Percentiles rank a stretch among this genome's conserved stretches.
Conservation (phyloP, 2,329 filamentous ascomycete genomes). For the Didymella arachidicola region DNA sequence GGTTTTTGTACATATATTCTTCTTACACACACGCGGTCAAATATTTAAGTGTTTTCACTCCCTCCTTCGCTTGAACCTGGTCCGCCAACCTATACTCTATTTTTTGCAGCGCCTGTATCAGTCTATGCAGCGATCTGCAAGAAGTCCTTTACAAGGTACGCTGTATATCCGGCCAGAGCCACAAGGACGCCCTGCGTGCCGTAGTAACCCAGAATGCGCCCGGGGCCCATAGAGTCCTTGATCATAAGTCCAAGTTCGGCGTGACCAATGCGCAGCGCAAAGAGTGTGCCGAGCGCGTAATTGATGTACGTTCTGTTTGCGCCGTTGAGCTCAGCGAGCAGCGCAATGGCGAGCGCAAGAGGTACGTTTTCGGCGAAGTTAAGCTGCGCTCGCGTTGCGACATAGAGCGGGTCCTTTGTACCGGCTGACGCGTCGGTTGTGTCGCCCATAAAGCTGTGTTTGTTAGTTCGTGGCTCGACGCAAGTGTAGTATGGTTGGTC, state of each 20-base stretch:
- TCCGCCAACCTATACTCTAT: background rate
- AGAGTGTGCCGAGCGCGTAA: constrained; percentile 49
- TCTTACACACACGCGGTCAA: background rate
- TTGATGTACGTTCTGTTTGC: constrained; percentile 43
- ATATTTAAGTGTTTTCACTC: background rate
- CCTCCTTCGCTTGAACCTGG: background rate
- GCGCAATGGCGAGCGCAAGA: too few species aligned
- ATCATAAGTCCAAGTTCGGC: constrained; percentile 50
- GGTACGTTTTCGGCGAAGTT: background rate
- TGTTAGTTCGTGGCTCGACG: too few species aligned
- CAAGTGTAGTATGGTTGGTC: too few species aligned
- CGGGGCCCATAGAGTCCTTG: constrained; percentile 31
- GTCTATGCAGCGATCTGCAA: constrained; percentile 27
- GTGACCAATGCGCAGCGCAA: constrained; percentile 52
- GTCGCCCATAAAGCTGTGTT: constrained; percentile 33
- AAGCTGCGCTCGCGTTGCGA: too few species aligned
- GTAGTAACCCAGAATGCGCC: constrained; percentile 40
- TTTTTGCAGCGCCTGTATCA: too few species aligned
- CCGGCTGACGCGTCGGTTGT: constrained; percentile 24
- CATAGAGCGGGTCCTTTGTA: constrained; percentile 26
- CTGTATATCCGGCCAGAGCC: constrained; percentile 41
- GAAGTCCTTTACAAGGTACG: constrained; percentile 44
- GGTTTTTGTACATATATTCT: background rate
- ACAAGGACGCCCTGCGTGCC: constrained; percentile 43
- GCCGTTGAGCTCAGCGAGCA: too few species aligned